These are phyloP conservation scores for Raddia distichophylla DNA, from an alignment of 176 grass and related monocot species.

Conservation along the genomic window DNA sequence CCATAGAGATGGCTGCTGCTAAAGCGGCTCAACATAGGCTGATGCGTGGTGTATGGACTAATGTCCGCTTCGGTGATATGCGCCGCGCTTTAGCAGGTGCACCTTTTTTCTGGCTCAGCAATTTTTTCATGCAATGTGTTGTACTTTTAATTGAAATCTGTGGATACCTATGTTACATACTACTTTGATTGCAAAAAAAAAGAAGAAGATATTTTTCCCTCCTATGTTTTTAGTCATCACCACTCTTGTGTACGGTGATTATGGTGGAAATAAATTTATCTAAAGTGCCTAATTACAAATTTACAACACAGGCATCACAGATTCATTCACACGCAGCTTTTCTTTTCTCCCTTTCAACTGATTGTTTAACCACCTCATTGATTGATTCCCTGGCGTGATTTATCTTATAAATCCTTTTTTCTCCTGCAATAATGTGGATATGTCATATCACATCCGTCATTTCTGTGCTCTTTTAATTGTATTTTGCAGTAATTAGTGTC, in stretches of 20 bases:
- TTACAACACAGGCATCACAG: too few relatives aligned
- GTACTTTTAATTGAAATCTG: not conserved
- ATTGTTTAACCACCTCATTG: not conserved
- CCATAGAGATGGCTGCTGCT: slow-evolving; percentile 85
- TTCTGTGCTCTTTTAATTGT: not conserved
- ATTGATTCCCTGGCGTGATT: not conserved
- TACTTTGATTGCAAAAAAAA: too few relatives aligned
- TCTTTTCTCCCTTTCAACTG: not conserved
- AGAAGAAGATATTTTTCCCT: too few relatives aligned
- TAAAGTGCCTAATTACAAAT: too few relatives aligned
- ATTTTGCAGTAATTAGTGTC: not conserved
- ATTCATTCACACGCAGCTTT: too few relatives aligned
- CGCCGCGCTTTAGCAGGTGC: slow-evolving; percentile 82
- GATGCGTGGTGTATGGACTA: slow-evolving; percentile 86
- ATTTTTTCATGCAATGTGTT: not conserved
- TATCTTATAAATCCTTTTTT: not conserved
- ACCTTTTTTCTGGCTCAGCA: not conserved
- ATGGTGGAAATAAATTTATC: too few relatives aligned
- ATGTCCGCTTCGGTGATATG: slow-evolving; percentile 88
- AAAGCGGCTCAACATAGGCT: slow-evolving; percentile 91
- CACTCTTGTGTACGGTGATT: too few relatives aligned
- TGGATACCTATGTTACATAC: too few relatives aligned
- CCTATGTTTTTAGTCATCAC: too few relatives aligned
- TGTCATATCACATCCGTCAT: not conserved
- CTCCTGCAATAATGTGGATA: not conserved